Conservation (phyloP, 768 basidiomycete species). For the Trametes cingulata region DNA sequence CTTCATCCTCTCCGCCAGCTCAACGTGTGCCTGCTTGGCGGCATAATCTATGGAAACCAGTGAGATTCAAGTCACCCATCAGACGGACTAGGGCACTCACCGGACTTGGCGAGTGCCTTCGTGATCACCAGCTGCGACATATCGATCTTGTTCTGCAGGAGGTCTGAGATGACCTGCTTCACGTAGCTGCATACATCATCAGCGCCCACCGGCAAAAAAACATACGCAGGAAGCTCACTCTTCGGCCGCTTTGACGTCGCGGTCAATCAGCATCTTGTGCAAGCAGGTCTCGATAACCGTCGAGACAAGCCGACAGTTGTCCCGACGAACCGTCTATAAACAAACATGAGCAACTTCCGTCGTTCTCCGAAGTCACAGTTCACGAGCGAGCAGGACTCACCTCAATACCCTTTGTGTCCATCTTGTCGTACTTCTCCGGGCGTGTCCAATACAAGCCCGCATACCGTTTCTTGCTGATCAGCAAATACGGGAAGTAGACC, state of each 20-base stretch:
- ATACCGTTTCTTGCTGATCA: slow-evolving; percentile 99
- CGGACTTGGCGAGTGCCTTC: slow-evolving; percentile 89
- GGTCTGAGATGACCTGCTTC: slow-evolving; percentile 90
- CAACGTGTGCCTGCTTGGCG: slow-evolving; percentile 95
- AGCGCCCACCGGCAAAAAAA: background rate
- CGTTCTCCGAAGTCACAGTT: too few species aligned
- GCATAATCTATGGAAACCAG: slow-evolving; percentile 67
- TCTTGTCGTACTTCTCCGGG: slow-evolving; percentile 95
- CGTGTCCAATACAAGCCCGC: slow-evolving; percentile 98
- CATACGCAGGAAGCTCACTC: slow-evolving; percentile 53
- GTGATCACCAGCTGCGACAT: slow-evolving; percentile 99
- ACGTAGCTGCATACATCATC: slow-evolving; percentile 61
- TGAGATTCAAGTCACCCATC: background rate
- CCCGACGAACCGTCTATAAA: slow-evolving; percentile 88
- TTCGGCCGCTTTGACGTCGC: slow-evolving; percentile 92
- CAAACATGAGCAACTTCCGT: background rate
- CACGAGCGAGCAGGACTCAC: slow-evolving; percentile 41
- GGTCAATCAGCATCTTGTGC: slow-evolving; percentile 96
- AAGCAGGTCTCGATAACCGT: slow-evolving; percentile 98
- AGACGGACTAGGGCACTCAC: slow-evolving; percentile 39
- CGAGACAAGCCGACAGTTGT: slow-evolving; percentile 97
- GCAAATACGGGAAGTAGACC: slow-evolving; percentile 96
- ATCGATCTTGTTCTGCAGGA: slow-evolving; percentile 95
- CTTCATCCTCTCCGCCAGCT: slow-evolving; percentile 94
- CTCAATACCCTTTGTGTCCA: slow-evolving; percentile 99